Base-by-base conservation (phyloP, 768 basidiomycete genomes). In the Strobilomyces dryophilus region DNA sequence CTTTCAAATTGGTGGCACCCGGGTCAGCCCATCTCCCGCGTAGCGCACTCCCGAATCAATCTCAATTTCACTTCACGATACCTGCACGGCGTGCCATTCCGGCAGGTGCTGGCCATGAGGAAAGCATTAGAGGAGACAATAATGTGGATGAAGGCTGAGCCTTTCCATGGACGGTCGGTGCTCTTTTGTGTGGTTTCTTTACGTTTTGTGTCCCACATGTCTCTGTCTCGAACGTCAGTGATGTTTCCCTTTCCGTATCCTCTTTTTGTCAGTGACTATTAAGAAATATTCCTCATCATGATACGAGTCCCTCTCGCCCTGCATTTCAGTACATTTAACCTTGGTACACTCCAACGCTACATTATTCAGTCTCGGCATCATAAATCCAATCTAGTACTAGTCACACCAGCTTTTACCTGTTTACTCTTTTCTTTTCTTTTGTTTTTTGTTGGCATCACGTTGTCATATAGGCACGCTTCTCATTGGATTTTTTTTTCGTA, bases 1-100 rank as follows among this genome's bases (percentile, higher is more conserved):
- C 67, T 37, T 68, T 73, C 47, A 78, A 78, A 59, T 65, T 74
- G 42, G 62, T 67, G 26, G 51, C 62, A 18, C 64, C 67, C 18
- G 58, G 61, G 24, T 47, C 61, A 24, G 21, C 56, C 27, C 71
- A 79, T 48, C 66, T 67, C 39, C 76, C 83, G 15, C 80, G 78
- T 44, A 85, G 81, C 59, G 82, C 83, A 26, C 71, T 76, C 51
- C 76, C 79, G 20, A 73, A 73, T 34, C 79, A 77, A 55, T 71
- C 73, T 34, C 64, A 65, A 10, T 82, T 81, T 58, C 74, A 71
- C 52, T 56, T 79, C 35, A 68, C 76, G 8, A 62, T 61, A n/a
- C 60, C 68, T 44, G 55, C 65, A 36, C 66, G 68, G 45, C 46
- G 56, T 14, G 45, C 14, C 32, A 27, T 43, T 21, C 44, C 54